phyloP scores from a whole-genome alignment of 2,329 filamentous ascomycete genomes.

The Colletotrichum sp. region DNA sequence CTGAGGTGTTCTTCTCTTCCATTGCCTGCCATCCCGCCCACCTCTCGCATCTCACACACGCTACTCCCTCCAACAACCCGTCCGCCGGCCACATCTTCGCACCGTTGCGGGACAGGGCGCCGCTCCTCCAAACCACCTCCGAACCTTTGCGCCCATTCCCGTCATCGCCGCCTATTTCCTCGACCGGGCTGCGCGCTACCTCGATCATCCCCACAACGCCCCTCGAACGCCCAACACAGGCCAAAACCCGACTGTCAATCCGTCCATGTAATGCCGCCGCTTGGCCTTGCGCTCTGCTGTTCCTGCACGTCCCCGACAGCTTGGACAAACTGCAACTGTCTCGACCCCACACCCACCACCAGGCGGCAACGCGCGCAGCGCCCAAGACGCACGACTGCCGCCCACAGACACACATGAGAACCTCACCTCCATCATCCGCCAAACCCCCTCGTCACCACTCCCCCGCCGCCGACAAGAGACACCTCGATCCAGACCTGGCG shows the following conservation, averaged over 20 bases:
- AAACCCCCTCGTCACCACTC: neutral
- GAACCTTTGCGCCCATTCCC: constrained; percentile 2
- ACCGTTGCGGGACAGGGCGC: neutral
- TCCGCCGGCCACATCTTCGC: neutral
- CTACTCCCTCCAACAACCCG: neutral
- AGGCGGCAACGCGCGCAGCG: constrained; percentile 23
- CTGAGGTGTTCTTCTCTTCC: neutral
- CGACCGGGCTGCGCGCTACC: constrained; percentile 1
- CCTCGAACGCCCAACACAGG: neutral
- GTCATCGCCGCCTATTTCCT: neutral
- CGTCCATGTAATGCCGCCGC: constrained; percentile 19
- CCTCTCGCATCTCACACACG: neutral
- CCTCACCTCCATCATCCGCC: constrained; percentile 11
- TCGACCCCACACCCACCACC: constrained; percentile 19
- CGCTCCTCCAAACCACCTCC: neutral
- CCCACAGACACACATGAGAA: constrained; percentile 21
- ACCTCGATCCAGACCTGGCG: neutral
- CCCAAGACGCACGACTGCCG: constrained; percentile 21
- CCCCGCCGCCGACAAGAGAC: constrained; percentile 7
- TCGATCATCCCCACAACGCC: neutral
- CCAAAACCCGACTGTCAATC: constrained; percentile 1
- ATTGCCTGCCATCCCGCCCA: neutral
- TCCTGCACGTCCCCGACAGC: constrained; percentile 17
- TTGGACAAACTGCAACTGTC: constrained; percentile 17
- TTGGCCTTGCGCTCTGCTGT: constrained; percentile 17